Conservation (phyloP, 441 rosid species). For the Arabidopsis hybrid region DNA sequence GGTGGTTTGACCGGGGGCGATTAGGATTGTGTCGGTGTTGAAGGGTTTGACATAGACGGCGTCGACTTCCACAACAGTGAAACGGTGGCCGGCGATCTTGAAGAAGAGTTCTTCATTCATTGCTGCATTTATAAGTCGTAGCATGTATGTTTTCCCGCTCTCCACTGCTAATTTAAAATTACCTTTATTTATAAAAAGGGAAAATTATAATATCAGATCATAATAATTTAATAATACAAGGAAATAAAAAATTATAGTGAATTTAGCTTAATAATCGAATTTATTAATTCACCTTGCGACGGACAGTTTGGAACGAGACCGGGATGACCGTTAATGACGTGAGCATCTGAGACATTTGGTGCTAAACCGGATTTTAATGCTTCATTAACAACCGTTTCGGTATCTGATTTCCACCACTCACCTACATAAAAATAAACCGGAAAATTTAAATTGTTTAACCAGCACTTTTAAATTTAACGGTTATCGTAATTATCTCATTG, state of each 20-base stretch:
- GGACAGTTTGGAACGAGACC: conserved; percentile 42
- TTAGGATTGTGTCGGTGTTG: conserved; percentile 48
- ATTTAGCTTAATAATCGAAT: not conserved
- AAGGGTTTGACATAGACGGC: conserved; percentile 64
- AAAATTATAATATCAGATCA: not conserved
- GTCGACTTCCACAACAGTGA: conserved; percentile 66
- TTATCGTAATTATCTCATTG: not conserved
- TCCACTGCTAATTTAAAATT: conserved; percentile 43
- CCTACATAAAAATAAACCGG: conserved; percentile 6
- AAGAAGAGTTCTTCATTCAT: conserved; percentile 68
- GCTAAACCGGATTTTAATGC: conserved; percentile 48
- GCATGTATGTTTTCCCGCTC: conserved; percentile 57
- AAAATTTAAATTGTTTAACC: not conserved
- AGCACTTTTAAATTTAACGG: not conserved
- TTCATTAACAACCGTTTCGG: conserved; percentile 38
- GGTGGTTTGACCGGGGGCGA: conserved; percentile 72
- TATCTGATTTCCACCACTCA: conserved; percentile 50
- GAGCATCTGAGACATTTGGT: conserved; percentile 49
- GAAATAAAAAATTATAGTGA: not conserved
- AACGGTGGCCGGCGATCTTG: conserved; percentile 61
- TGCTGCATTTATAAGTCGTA: conserved; percentile 60
- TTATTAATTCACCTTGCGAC: conserved; percentile 41
- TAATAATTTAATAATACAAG: not conserved
- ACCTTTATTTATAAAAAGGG: conserved; percentile 8
- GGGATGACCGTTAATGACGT: conserved; percentile 46